Evolutionary conservation across 441 rosid species (phyloP).

Genomic region (Corymbia citriodora): DNA sequence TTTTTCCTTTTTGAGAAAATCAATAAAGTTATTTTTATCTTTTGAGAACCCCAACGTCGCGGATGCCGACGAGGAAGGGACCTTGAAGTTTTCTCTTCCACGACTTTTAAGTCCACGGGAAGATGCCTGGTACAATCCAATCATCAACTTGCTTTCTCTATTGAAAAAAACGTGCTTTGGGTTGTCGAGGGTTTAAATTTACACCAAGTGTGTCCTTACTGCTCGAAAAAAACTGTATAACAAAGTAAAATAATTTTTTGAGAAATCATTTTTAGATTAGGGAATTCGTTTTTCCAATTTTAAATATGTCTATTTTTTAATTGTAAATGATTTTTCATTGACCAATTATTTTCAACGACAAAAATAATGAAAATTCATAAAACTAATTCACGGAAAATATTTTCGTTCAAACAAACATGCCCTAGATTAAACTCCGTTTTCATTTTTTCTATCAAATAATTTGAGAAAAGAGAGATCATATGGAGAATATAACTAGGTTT

Average conservation of each 20-base stretch:
- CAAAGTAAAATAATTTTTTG: neutral
- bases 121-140: neutral
- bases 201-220: neutral
- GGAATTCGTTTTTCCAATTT: neutral
- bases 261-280: too few relatives aligned
- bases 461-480: neutral
- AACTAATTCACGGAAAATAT: neutral
- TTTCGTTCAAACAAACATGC: fast-evolving
- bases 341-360: neutral
- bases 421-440: neutral
- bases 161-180: neutral
- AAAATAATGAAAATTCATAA: neutral
- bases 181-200: neutral
- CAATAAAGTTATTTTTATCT: neutral
- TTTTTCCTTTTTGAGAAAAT: neutral
- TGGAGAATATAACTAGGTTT: neutral
- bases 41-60: neutral
- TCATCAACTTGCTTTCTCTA: neutral
- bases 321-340: neutral
- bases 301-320: neutral
- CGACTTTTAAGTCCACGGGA: neutral
- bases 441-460: neutral
- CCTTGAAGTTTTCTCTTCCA: neutral
- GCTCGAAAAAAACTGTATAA: too few relatives aligned
- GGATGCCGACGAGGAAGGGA: neutral